Base-by-base conservation (phyloP, 2,329 filamentous ascomycete genomes). In the Colletotrichum sp. region DNA sequence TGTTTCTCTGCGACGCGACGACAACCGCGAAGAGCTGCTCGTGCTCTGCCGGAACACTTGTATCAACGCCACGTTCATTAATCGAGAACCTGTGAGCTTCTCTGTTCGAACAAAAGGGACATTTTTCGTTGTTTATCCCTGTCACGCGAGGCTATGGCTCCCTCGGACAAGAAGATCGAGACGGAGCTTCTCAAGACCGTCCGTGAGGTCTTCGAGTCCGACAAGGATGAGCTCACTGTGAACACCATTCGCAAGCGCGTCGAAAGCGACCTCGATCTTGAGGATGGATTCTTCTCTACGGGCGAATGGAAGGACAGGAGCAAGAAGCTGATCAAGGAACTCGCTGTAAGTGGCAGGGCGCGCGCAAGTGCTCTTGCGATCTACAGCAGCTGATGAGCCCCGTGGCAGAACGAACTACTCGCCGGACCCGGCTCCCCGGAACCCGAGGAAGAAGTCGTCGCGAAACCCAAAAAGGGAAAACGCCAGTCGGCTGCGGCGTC, bases 281-380 rank as follows among this genome's bases (percentile, higher is more conserved):
- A 88, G 0, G 82, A 87, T 2, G 89, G 87, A 0, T 92, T 92
- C 77, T 88, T 93, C 66, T 84, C 84, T 16, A 78, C 80, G 3
- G 83, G 78, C 0, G 83, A 88, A 18, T 93, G 92, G 92, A 93
- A 93, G 81, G 81, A 84, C 6, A 88, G 86, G 78, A 93, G 91
- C 81, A 93, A 93, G 79, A 81, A 82, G 1, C 79, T 92, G n/a
- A 92, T 93, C 77, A 89, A 89, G 68, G 83, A 84, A 21, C 84
- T 87, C 64, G 87, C 89, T n/a, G 92, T 93, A 86, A 77, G 89
- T 86, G 5, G 26, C 8, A 52, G 26, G 16, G 30, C 28, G 21
- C 36, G 30, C 30, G 16, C 68, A 12, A 9, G n/a, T 32, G 28
- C 32, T 16, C 18, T 26, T 39, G 7, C 24, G 36, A 15, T 16